A percentile compares a stretch with the other conserved stretches of the same genome.
These are phyloP conservation scores for Ajuga reptans DNA, from an alignment of 305 asterid genomes.

Conservation along the genomic window DNA sequence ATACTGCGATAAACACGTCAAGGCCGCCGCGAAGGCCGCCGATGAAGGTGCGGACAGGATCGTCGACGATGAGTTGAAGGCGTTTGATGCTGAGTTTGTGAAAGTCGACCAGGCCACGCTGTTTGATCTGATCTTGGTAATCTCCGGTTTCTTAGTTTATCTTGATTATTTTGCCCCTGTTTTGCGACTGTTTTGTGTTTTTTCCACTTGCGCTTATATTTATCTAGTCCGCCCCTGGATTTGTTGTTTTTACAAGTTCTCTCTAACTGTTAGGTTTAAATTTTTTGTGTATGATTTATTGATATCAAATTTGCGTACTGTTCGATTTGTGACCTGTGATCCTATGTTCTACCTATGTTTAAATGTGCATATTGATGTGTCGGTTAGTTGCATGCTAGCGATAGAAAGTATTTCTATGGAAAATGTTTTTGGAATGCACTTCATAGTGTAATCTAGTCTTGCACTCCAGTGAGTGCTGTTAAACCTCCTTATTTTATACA, in stretches of 20 bases:
- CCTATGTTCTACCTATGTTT: neutral
- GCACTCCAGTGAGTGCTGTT: too few relatives aligned
- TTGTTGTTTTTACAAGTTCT: neutral
- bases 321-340: neutral
- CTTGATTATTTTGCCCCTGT: slow-evolving; percentile 1
- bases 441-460: too few relatives aligned
- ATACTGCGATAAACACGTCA: slow-evolving; percentile 47
- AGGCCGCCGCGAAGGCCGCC: slow-evolving; percentile 18
- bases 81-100: slow-evolving; percentile 46
- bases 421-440: too few relatives aligned
- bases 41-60: slow-evolving; percentile 22
- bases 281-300: neutral
- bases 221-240: neutral
- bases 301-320: neutral
- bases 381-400: too few relatives aligned
- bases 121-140: slow-evolving; percentile 46
- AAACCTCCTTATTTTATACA: too few relatives aligned
- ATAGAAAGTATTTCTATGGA: too few relatives aligned
- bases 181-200: neutral
- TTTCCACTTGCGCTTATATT: neutral
- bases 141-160: neutral
- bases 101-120: slow-evolving; percentile 52
- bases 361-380: too few relatives aligned
- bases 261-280: neutral
- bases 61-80: slow-evolving; percentile 33